phyloP scores from a whole-genome alignment of 2,329 filamentous ascomycete species.

The Hypoxylon sp. region DNA sequence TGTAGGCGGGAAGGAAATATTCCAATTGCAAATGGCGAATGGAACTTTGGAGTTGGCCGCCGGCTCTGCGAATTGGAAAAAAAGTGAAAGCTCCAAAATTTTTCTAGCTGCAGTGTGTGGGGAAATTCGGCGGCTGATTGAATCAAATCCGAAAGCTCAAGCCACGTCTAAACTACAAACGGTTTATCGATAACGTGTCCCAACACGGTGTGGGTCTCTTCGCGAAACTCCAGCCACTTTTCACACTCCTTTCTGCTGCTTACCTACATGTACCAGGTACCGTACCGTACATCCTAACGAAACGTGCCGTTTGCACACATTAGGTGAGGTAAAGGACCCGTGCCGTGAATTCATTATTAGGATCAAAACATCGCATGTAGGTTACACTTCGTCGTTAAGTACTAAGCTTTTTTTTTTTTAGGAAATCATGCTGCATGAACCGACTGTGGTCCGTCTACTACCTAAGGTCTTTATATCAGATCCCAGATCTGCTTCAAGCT shows the following conservation, averaged over 20 bases:
- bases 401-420: too few relatives aligned
- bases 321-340: too few relatives aligned
- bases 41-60: conserved; percentile 24
- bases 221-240: conserved; percentile 9
- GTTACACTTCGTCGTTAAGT: too few relatives aligned
- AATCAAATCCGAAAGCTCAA: conserved; percentile 39
- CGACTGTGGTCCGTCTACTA: too few relatives aligned
- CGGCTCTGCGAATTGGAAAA: conserved; percentile 44
- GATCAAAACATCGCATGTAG: too few relatives aligned
- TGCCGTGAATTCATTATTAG: too few relatives aligned
- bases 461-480: too few relatives aligned
- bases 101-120: conserved; percentile 50
- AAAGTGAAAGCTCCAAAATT: conserved; percentile 52
- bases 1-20: conserved; percentile 42
- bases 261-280: background rate
- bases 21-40: conserved; percentile 44
- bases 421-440: too few relatives aligned
- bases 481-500: too few relatives aligned
- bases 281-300: too few relatives aligned
- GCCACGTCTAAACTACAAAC: conserved; percentile 17
- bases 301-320: too few relatives aligned
- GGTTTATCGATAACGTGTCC: conserved; percentile 74
- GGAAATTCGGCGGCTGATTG: conserved; percentile 32
- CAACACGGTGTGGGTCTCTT: background rate
- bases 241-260: background rate